Evolutionary conservation across 345 rosid species (phyloP), one percentile per base, ranked within the genome.

Genomic region (Sonneratia alba): DNA sequence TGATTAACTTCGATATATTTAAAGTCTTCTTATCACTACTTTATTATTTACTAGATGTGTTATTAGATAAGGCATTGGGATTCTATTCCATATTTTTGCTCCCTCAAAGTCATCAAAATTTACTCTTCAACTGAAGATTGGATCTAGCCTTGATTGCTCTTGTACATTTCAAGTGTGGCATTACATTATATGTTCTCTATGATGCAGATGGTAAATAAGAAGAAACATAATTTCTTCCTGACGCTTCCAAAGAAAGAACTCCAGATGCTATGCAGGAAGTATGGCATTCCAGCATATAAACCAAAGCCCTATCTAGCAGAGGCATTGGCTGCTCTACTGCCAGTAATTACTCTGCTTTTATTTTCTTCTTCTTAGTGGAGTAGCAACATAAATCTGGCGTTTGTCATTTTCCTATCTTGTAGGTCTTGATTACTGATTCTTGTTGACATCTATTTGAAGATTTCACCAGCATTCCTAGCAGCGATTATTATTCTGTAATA

Each of bases 191-290:
- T 62, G 14, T 22, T 36, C 45, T 47, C 47, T 27, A 13, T 13
- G 68, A 71, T 75, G 74, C 76, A 80, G 85, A 85, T 87, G 93
- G 78, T 71, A 15, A 83, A 80, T 73, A 80, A 78, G 74, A 83
- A 81, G 68, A 81, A 72, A 68, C 77, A 74, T 68, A 83, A 82
- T n/a, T 84, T 68, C 73, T 83, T 72, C 72, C 71, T 70, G 15
- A 74, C 77, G 16, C 87, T 81, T 74, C 79, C 97, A 14, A 78
- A 95, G 82, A 89, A 83, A 84, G 91, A 89, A 78, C 96, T 91
- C 73, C 91, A 88, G 68, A 83, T 81, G 80, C 71, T 88, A 74
- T 89, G 97, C 82, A 89, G 87, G 83, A 82, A 76, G 67, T 84
- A 77, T 79, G 84, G 87, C 63, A 80, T 91, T 77, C 97, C 96